phyloP scores from a whole-genome alignment of 164 flowering plant genomes.

The Liquidambar formosana region DNA sequence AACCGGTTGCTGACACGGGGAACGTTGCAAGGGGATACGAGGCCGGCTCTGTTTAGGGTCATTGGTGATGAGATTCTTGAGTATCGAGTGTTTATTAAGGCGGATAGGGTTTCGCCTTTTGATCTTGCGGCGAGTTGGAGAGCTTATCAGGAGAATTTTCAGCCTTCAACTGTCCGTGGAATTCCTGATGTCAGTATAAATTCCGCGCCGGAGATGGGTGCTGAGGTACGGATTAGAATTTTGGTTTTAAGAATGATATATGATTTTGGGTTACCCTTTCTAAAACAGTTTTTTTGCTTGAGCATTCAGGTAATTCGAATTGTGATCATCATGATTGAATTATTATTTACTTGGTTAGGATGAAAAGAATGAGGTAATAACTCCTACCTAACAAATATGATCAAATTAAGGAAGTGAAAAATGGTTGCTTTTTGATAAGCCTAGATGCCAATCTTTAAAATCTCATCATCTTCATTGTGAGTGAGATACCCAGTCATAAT shows the following conservation, averaged over 20 bases:
- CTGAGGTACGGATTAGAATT: slow-evolving; percentile 45
- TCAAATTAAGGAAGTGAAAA: too few relatives aligned
- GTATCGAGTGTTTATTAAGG: slow-evolving; percentile 70
- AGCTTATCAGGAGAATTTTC: slow-evolving; percentile 81
- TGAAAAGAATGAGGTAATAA: too few relatives aligned
- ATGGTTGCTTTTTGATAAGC: too few relatives aligned
- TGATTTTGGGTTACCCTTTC: too few relatives aligned
- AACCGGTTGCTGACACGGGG: slow-evolving; percentile 69
- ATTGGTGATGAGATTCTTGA: slow-evolving; percentile 64
- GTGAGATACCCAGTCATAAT: too few relatives aligned
- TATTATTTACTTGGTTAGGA: not conserved
- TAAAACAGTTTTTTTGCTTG: not conserved
- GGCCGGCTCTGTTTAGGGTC: slow-evolving; percentile 65
- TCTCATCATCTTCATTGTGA: too few relatives aligned
- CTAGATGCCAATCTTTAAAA: too few relatives aligned
- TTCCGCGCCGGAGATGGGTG: slow-evolving; percentile 47
- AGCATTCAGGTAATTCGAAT: not conserved
- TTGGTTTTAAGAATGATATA: not conserved
- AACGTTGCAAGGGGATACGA: slow-evolving; percentile 73
- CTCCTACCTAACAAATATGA: too few relatives aligned
- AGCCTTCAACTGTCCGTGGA: slow-evolving; percentile 93
- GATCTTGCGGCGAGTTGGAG: slow-evolving; percentile 99
- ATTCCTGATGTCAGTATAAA: slow-evolving; percentile 91
- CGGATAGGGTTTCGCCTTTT: slow-evolving; percentile 91
- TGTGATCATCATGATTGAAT: not conserved